Evolutionary conservation across 495 filamentous ascomycete species (phyloP).

Genomic region (Polyplosphaeria fusca): DNA sequence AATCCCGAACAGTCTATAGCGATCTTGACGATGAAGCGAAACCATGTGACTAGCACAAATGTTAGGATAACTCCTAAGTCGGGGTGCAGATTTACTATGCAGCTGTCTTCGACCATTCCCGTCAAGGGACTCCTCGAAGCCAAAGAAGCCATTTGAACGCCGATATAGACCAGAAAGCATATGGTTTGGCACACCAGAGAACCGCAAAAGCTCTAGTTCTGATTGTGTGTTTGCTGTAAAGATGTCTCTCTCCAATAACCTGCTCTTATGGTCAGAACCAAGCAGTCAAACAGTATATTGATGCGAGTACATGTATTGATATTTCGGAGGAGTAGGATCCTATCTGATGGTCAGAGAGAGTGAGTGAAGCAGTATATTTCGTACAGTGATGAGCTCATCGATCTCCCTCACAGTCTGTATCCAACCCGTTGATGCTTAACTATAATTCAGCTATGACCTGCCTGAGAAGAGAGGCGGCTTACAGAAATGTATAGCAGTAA

Average conservation of each 20-base stretch:
- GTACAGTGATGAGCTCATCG: background rate
- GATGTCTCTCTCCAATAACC: background rate
- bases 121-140: background rate
- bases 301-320: background rate
- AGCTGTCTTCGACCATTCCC: background rate
- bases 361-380: background rate
- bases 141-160: background rate
- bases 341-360: background rate
- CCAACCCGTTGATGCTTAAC: background rate
- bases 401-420: background rate
- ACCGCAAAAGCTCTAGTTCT: background rate
- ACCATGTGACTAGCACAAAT: background rate
- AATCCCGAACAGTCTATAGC: background rate
- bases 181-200: background rate
- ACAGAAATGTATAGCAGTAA: too few species aligned
- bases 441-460: background rate
- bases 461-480: background rate
- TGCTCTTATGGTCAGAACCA: background rate
- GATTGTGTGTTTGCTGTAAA: background rate
- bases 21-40: background rate
- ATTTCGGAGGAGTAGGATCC: background rate
- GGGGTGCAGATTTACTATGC: background rate
- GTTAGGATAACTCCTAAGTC: background rate
- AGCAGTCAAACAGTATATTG: background rate
- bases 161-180: background rate